phyloP scores from a whole-genome alignment of 352 stramenopile genomes.

The Peronosclerospora sorghi region DNA sequence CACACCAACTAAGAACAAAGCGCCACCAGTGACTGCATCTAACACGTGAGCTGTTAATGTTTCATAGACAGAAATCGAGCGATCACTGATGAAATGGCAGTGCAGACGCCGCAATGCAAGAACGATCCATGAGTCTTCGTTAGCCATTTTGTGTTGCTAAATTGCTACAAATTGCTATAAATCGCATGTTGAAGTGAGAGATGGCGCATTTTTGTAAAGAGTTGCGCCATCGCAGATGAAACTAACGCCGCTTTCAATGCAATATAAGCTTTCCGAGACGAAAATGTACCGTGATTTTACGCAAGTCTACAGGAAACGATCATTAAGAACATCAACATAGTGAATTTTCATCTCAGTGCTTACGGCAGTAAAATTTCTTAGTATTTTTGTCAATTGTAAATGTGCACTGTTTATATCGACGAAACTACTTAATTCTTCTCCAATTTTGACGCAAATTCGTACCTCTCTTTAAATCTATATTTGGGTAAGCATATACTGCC shows the following conservation, averaged over 20 bases:
- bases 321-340: constrained; percentile 65
- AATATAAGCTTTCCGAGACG: constrained; percentile 39
- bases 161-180: constrained; percentile 1
- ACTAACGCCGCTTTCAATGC: constrained; percentile 32
- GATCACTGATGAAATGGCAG: constrained; percentile 25
- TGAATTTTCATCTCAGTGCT: constrained; percentile 7
- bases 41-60: constrained; percentile 25
- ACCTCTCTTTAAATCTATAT: too few species aligned
- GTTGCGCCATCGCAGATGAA: constrained; percentile 39
- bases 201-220: too few species aligned
- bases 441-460: constrained; percentile 66
- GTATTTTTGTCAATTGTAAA: background rate
- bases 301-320: constrained; percentile 38
- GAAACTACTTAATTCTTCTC: constrained; percentile 76
- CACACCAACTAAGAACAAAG: constrained; percentile 36
- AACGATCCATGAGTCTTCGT: constrained; percentile 5
- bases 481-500: too few species aligned
- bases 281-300: constrained; percentile 32
- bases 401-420: constrained; percentile 49
- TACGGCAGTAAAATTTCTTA: background rate
- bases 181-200: constrained; percentile 22
- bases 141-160: background rate
- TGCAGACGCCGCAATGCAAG: constrained; percentile 15
- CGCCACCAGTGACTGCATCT: constrained; percentile 39
- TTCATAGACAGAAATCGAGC: constrained; percentile 33